Conservation (phyloP, 2,329 filamentous ascomycete genomes). For the Epichloe scottii region DNA sequence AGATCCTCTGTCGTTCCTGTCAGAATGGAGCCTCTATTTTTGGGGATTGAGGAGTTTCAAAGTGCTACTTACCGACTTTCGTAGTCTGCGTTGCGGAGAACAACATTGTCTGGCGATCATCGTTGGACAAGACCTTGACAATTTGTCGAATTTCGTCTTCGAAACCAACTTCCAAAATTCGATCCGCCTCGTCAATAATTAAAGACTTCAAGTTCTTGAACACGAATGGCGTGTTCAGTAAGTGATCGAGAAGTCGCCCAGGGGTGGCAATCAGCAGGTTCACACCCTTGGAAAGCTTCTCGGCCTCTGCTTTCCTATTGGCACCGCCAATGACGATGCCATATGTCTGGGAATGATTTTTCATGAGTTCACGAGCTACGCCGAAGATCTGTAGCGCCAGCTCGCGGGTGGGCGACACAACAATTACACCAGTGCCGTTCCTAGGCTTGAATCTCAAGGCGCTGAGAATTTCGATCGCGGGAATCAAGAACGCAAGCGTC, state of each 20-base stretch:
- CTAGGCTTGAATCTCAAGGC: conserved; percentile 87
- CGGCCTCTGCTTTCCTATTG: conserved; percentile 78
- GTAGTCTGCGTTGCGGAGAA: conserved; percentile 98
- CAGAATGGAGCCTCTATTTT: neutral
- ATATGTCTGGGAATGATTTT: conserved; percentile 84
- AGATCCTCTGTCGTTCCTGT: conserved; percentile 53
- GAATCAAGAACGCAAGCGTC: conserved; percentile 87
- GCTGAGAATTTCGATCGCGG: conserved; percentile 84
- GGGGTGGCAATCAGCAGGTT: conserved; percentile 92
- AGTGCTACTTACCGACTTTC: conserved; percentile 49
- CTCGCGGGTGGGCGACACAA: conserved; percentile 88
- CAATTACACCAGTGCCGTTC: conserved; percentile 84
- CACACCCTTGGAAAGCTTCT: conserved; percentile 88
- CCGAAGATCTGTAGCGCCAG: conserved; percentile 92
- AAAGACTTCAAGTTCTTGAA: conserved; percentile 90
- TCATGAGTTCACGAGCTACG: conserved; percentile 86
- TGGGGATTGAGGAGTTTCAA: neutral
- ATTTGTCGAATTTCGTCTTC: conserved; percentile 98
- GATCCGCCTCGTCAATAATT: conserved; percentile 92
- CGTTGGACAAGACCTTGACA: conserved; percentile 80
- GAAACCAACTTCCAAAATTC: conserved; percentile 94
- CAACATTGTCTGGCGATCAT: conserved; percentile 89
- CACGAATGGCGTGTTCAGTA: conserved; percentile 82
- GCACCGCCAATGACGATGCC: conserved; percentile 95
- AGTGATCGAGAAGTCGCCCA: conserved; percentile 81